Evolutionary conservation across 495 filamentous ascomycete species (phyloP).

Genomic region (Podospora anserina): DNA sequence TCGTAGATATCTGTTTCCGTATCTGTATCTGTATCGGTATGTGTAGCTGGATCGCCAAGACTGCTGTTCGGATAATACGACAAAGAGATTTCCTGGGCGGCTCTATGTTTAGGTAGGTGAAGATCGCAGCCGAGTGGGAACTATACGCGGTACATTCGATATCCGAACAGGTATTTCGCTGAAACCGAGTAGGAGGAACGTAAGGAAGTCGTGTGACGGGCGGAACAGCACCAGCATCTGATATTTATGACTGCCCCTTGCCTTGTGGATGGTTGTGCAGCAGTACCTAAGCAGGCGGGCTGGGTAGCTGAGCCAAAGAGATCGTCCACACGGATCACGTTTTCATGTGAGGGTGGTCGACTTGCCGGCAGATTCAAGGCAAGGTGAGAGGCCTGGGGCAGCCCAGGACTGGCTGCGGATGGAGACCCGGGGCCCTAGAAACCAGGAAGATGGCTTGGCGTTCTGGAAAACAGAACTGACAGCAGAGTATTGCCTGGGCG

Average conservation of each 20-base stretch:
- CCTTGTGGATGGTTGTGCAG: slow-evolving; percentile 1
- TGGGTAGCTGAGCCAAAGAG: slow-evolving; percentile 12
- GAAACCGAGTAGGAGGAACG: background rate
- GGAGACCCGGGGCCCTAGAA: background rate
- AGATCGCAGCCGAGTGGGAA: background rate
- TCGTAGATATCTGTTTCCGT: too few species aligned
- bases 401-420: background rate
- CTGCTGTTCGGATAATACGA: background rate
- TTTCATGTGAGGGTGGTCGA: slow-evolving; percentile 15
- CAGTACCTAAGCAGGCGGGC: background rate
- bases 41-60: background rate
- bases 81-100: background rate
- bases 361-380: slow-evolving; percentile 11
- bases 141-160: background rate
- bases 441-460: slow-evolving; percentile 9
- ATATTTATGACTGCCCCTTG: slow-evolving; percentile 7
- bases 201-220: background rate
- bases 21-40: background rate
- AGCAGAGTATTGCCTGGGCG: slow-evolving; percentile 10
- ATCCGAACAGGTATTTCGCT: background rate
- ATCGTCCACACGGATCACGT: slow-evolving; percentile 24
- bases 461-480: slow-evolving; percentile 3
- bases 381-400: background rate
- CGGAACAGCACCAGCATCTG: slow-evolving; percentile 2
- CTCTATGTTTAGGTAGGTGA: background rate